Evolutionary conservation across 2,329 filamentous ascomycete species (phyloP).

Genomic region (Lithohypha guttulata): DNA sequence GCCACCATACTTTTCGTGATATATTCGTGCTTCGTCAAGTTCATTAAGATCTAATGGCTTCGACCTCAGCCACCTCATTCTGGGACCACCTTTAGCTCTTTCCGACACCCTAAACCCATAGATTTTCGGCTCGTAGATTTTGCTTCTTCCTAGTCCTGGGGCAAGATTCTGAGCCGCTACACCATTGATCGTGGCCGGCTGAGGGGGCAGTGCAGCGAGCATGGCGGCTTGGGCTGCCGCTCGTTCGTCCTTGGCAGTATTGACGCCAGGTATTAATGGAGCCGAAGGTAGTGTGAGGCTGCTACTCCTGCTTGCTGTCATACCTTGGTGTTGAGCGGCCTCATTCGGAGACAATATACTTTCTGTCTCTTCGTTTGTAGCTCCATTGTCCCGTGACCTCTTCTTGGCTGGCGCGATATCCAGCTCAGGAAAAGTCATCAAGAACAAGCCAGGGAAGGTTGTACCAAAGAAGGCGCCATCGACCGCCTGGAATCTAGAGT

Average conservation of each 20-base stretch:
- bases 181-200: constrained; percentile 62
- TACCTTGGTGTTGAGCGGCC: constrained; percentile 11
- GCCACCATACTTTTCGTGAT: constrained; percentile 26
- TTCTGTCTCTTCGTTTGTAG: constrained; percentile 17
- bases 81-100: constrained; percentile 73
- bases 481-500: constrained; percentile 96
- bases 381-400: constrained; percentile 13
- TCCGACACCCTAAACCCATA: constrained; percentile 95
- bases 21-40: constrained; percentile 57
- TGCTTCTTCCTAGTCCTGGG: constrained; percentile 68
- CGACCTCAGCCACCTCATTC: constrained; percentile 93
- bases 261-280: constrained; percentile 22
- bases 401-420: constrained; percentile 66
- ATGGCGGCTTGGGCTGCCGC: constrained; percentile 25
- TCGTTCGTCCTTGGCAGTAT: constrained; percentile 24
- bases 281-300: constrained; percentile 18
- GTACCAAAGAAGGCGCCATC: constrained; percentile 97
- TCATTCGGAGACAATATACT: constrained; percentile 22
- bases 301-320: constrained; percentile 21
- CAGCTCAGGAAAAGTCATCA: constrained; percentile 96
- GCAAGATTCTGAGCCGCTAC: constrained; percentile 78
- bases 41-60: constrained; percentile 70
- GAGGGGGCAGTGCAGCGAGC: constrained; percentile 29
- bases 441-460: constrained; percentile 92
- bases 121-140: constrained; percentile 88